phyloP scores from a whole-genome alignment of 345 rosid species.

The Corymbia maculata region DNA sequence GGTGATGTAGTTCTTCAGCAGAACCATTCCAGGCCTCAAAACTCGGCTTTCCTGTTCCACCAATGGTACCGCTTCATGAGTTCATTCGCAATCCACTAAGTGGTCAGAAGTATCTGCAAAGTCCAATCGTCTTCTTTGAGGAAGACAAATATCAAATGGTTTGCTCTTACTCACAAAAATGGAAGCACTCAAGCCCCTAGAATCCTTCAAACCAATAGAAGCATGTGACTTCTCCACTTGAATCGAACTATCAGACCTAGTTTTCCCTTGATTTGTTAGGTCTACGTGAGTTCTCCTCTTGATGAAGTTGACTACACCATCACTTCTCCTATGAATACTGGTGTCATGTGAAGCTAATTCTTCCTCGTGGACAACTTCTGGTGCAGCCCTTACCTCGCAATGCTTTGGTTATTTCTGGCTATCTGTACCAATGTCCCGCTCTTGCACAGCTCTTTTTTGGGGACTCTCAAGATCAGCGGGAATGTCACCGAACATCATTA shows the following conservation, averaged over 20 bases:
- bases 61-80: background rate
- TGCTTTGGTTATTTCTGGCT: background rate
- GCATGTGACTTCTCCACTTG: background rate
- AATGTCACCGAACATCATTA: background rate
- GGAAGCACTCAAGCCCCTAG: background rate
- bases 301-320: background rate
- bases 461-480: background rate
- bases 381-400: background rate
- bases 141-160: constrained; percentile 23
- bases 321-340: background rate
- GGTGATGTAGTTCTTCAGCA: constrained; percentile 27
- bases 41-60: background rate
- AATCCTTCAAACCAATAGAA: background rate
- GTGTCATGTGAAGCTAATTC: background rate
- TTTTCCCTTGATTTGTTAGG: background rate
- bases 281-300: background rate
- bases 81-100: background rate
- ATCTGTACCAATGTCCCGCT: background rate
- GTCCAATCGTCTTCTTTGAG: background rate
- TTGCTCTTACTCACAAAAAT: background rate
- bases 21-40: constrained; percentile 51
- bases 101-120: background rate
- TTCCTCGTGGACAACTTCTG: background rate
- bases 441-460: background rate
- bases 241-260: background rate